Base-by-base conservation (phyloP, 129 eudicot species). In the Pseudognaphalium luteoalbum region DNA sequence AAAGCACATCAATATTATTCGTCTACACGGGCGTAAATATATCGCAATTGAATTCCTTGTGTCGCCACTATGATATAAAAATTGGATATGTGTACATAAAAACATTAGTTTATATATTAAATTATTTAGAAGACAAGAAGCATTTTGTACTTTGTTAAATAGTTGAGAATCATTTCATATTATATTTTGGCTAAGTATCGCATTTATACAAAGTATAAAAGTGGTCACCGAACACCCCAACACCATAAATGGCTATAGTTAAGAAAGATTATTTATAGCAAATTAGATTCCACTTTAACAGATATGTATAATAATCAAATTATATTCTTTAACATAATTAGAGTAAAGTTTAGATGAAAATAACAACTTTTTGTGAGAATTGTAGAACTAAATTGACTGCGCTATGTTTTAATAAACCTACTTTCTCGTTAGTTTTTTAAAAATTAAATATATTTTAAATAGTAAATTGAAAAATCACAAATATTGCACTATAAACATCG, bases 201-300 rank as follows among this genome's bases (percentile, higher is more conserved):
- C 29, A n/a, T 17, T 42, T 25, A 51, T 44, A 17, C 25, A 33
- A 62, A 63, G 62, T 29, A 75, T 75, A 63, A 29, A 47, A 75
- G 33, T 63, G 79, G 68, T 73, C 72, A 63, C 71, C 34, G 44
- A 30, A 65, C 54, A 51, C 66, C 73, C 64, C 62, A 50, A 66
- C 74, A 37, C 80, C 34, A 51, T 58, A 76, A 66, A 76, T 76
- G 66, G 74, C 25, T 47, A 66, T 56, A 35, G 17, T 19, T 66
- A 76, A 76, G 80, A 76, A 76, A 68, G 68, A 15, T 37, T 77
- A 77, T 77, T 67, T 67, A 56, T 68, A 77, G 75, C 58, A 68
- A 67, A 77, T 56, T 67, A 54, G 68, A 76, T 67, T 76, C 74
- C 57, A 56, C 81, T 37, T 75, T 76, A 34, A n/a, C n/a, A n/a